Base-by-base conservation (phyloP, 345 rosid species). In the Dovyalis caffra region DNA sequence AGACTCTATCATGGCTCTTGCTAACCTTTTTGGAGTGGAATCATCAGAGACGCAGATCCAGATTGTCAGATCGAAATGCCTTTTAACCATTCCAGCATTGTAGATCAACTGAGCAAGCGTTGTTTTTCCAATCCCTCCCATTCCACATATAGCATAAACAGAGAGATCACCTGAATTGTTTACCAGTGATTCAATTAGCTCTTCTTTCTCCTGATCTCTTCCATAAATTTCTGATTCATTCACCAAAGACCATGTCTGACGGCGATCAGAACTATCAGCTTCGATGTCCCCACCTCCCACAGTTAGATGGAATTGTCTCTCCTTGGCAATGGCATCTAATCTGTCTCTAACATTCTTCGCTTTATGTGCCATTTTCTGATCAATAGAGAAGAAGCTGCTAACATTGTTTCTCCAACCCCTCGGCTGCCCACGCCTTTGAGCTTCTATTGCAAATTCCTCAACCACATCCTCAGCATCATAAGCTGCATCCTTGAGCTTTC, bases 11-110 rank as follows among this genome's bases (percentile, higher is more conserved):
- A 64, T 73, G n/a, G 68, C 76, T 43, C 47, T 64, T 1, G 15
- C n/a, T 33, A 73, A 10, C 31, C 61, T 43, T 28, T 12, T 14
- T 10, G 64, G 0, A 4, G 33, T 61, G 51, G 61, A 73, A 63
- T 73, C 76, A 45, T 14, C 69, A 9, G 76, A 63, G 0, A 73
- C 63, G 15, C 76, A 64, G 0, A 73, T 37, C 76, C 76, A 63
- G 15, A 63, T 47, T n/a, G 58, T 47, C 8, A 43, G 1, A 18
- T 31, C 45, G 47, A 73, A 73, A 32, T 62, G 53, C 34, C 0
- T 11, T 7, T 61, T 31, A n/a, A 62, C n/a, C 0, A 6, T 56
- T 57, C 2, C 63, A 56, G 56, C 62, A 6, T 70, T 70, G 64
- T 34, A 70, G 12, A 70, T 47, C n/a, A 56, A 70, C 11, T 70